Conservation (phyloP, 2,329 filamentous ascomycete genomes). For the Colletotrichum destructivum region DNA sequence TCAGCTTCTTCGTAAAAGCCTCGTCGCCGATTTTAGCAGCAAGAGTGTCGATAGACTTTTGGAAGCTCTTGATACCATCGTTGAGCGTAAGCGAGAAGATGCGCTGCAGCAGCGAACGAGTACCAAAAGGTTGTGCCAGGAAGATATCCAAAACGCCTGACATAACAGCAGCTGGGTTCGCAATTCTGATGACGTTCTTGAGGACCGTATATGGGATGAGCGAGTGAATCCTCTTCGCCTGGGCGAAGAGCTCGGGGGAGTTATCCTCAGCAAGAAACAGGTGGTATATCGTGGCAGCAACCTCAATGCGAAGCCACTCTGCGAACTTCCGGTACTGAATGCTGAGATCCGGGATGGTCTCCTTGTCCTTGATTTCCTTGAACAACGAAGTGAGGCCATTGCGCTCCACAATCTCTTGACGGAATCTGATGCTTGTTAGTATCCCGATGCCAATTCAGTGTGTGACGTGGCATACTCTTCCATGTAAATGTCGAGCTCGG, state of each 20-base stretch:
- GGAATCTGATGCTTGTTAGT: slow-evolving; percentile 64
- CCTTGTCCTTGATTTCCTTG: slow-evolving; percentile 91
- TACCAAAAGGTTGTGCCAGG: slow-evolving; percentile 93
- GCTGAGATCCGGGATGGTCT: slow-evolving; percentile 88
- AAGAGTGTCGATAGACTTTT: slow-evolving; percentile 87
- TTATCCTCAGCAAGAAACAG: slow-evolving; percentile 98
- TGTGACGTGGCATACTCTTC: slow-evolving; percentile 73
- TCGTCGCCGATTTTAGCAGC: slow-evolving; percentile 84
- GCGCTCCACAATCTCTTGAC: slow-evolving; percentile 75
- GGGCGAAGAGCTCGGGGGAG: slow-evolving; percentile 94
- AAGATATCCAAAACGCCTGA: slow-evolving; percentile 95
- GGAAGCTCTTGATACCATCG: slow-evolving; percentile 89
- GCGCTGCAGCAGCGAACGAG: slow-evolving; percentile 90
- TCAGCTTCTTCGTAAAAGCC: slow-evolving; percentile 84
- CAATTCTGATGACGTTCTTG: slow-evolving; percentile 97
- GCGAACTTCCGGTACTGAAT: slow-evolving; percentile 98
- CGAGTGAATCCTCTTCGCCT: slow-evolving; percentile 94
- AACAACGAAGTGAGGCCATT: slow-evolving; percentile 95
- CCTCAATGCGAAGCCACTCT: slow-evolving; percentile 97
- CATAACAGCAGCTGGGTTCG: slow-evolving; percentile 98
- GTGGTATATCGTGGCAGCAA: slow-evolving; percentile 96
- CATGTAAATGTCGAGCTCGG: slow-evolving; percentile 98
- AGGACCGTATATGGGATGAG: slow-evolving; percentile 92
- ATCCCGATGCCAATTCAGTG: slow-evolving; percentile 26
- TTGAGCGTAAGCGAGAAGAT: slow-evolving; percentile 94